Percentiles rank a stretch among this genome's conserved stretches.
Conservation (phyloP, 2,329 filamentous ascomycete genomes). For the Aspergillus oerlinghausenensis region DNA sequence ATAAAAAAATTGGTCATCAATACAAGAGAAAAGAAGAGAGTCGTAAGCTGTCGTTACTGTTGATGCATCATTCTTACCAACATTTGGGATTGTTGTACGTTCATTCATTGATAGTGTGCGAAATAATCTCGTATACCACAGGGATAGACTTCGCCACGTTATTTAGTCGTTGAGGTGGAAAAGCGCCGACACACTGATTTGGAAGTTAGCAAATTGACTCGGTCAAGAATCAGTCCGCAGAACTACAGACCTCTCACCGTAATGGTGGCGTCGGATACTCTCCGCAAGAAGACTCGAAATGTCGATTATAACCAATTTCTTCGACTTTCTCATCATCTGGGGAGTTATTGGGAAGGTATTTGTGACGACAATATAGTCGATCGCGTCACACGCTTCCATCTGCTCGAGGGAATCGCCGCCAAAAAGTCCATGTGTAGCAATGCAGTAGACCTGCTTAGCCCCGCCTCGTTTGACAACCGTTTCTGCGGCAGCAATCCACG, state of each 20-base stretch:
- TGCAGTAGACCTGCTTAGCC: slow-evolving; percentile 93
- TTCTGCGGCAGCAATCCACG: slow-evolving; percentile 96
- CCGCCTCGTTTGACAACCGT: slow-evolving; percentile 89
- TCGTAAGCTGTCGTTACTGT: slow-evolving; percentile 21
- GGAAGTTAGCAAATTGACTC: slow-evolving; percentile 15
- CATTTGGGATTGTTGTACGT: background rate
- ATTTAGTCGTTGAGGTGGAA: slow-evolving; percentile 59
- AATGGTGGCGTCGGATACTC: slow-evolving; percentile 92
- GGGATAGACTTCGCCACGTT: slow-evolving; percentile 1
- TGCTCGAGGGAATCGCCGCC: slow-evolving; percentile 84
- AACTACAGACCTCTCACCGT: slow-evolving; percentile 71
- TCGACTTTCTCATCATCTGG: slow-evolving; percentile 63
- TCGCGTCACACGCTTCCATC: slow-evolving; percentile 87
- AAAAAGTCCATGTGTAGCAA: slow-evolving; percentile 94
- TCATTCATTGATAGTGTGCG: slow-evolving; percentile 2
- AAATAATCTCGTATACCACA: background rate
- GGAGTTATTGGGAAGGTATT: slow-evolving; percentile 92
- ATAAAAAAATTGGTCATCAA: slow-evolving; percentile 8
- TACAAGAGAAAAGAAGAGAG: slow-evolving; percentile 6
- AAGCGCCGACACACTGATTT: slow-evolving; percentile 47
- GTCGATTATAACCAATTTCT: slow-evolving; percentile 85
- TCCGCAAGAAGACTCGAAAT: slow-evolving; percentile 84
- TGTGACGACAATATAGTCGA: slow-evolving; percentile 89
- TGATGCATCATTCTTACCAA: slow-evolving; percentile 20
- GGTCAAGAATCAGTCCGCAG: slow-evolving; percentile 12